Base-by-base conservation (phyloP, 192 early-diverging fungal genomes). In the Linnemannia hyalina region DNA sequence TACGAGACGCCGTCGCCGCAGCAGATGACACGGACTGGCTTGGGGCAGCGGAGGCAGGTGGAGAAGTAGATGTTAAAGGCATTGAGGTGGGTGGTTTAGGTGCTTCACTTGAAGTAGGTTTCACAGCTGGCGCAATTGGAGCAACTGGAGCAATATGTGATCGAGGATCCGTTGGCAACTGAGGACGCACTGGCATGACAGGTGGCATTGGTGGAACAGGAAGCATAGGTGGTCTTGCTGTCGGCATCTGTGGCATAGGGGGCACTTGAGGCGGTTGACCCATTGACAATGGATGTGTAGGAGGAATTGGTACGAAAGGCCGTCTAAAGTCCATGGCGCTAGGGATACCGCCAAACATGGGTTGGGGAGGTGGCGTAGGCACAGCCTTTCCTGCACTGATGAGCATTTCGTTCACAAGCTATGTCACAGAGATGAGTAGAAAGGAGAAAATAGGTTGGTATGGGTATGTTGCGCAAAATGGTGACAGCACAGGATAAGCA, bases 351-450 rank as follows among this genome's bases (percentile, higher is more conserved):
- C 70, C 70, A 26, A 71, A 71, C 70, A 71, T 71, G 6, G 70
- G 41, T 18, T 42, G 70, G 0, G 78, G 16, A 26, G 29, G 23
- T 49, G 29, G 44, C 3, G 60, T 44, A 5, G 79, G 35, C 7
- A 57, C 11, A 16, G 70, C 18, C n/a, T 80, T 71, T 44, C 73
- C 68, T 41, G 80, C 80, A 11, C 68, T 60, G 44, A 81, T 52
- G 32, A 81, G 54, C 47, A 81, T 74, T 55, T 81, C 73, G 52
- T 81, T 81, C 68, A 81, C 73, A 41, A 81, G 46, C 80, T 81
- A 74, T 52, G 16, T 8, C 23, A 18, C 10, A 49, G n/a, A n/a
- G 16, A 70, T 0, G 41, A 0, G 42, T 36, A 38, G 20, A 15
- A 47, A 78, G 8, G 35, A 54, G 32, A 18, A 23, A 8, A 46